Conservation (phyloP, 441 rosid species). For the Adansonia grandidieri region DNA sequence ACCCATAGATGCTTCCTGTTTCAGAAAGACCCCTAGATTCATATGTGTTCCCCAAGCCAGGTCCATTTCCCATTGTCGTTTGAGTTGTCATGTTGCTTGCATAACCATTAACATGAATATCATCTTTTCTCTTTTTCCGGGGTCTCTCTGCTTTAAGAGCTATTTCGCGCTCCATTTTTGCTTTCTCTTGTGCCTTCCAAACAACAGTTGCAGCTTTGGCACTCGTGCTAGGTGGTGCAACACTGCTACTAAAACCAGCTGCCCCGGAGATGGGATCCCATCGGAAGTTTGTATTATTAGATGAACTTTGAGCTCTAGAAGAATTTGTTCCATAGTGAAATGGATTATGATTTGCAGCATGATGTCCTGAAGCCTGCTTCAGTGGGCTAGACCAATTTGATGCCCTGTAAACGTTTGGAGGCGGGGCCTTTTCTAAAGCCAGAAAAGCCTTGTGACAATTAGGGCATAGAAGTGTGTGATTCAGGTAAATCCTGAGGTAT, state of each 20-base stretch:
- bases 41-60: conserved; percentile 36
- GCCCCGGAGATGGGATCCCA: conserved; percentile 49
- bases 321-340: conserved; percentile 39
- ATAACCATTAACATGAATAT: conserved; percentile 33
- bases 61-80: conserved; percentile 35
- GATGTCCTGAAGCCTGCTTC: conserved; percentile 50
- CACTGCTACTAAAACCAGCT: conserved; percentile 36
- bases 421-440: conserved; percentile 72
- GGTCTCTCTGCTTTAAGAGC: neutral
- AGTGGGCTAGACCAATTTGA: conserved; percentile 47
- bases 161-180: neutral
- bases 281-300: conserved; percentile 36
- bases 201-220: conserved; percentile 41
- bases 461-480: conserved; percentile 81
- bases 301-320: conserved; percentile 28
- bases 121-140: conserved; percentile 42
- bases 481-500: conserved; percentile 69
- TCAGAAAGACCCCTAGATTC: conserved; percentile 38
- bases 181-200: conserved; percentile 25
- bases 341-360: conserved; percentile 36
- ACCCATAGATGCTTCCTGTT: conserved; percentile 36
- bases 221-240: conserved; percentile 32
- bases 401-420: conserved; percentile 49
- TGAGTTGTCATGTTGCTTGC: conserved; percentile 38
- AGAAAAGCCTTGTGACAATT: conserved; percentile 66